Conservation (phyloP, 2,329 filamentous ascomycete genomes). For the Camptophora hylomeconis region DNA sequence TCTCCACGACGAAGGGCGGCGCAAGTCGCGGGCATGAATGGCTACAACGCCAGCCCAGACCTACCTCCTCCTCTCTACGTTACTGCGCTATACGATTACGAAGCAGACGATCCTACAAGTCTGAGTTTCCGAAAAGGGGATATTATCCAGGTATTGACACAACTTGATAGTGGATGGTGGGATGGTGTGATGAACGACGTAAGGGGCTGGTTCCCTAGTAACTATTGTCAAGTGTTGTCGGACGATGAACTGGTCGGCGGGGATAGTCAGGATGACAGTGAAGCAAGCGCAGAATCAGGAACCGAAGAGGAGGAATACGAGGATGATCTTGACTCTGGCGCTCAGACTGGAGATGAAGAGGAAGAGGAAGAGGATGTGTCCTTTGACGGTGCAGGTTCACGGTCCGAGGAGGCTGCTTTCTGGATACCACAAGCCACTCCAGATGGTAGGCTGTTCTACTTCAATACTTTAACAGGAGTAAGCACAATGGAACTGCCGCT, state of each 20-base stretch:
- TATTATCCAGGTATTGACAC: slow-evolving; percentile 95
- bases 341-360: slow-evolving; percentile 50
- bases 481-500: slow-evolving; percentile 89
- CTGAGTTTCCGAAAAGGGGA: slow-evolving; percentile 94
- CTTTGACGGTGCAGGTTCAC: slow-evolving; percentile 51
- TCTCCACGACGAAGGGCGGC: slow-evolving; percentile 17
- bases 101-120: slow-evolving; percentile 92
- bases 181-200: slow-evolving; percentile 95
- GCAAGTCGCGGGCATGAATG: slow-evolving; percentile 32
- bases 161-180: slow-evolving; percentile 98
- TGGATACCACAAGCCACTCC: slow-evolving; percentile 97
- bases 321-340: slow-evolving; percentile 55
- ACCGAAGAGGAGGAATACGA: slow-evolving; percentile 51
- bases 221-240: slow-evolving; percentile 84
- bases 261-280: slow-evolving; percentile 41
- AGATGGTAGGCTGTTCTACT: slow-evolving; percentile 89
- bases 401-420: slow-evolving; percentile 78
- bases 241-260: slow-evolving; percentile 56
- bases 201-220: slow-evolving; percentile 97
- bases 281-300: slow-evolving; percentile 35
- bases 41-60: slow-evolving; percentile 35
- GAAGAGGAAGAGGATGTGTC: slow-evolving; percentile 44
- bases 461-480: slow-evolving; percentile 93
- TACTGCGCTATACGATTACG: slow-evolving; percentile 92
- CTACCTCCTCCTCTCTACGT: slow-evolving; percentile 55